Evolutionary conservation across 805 yeast species (phyloP).

Genomic region (Saccharomycopsis fermentans): DNA sequence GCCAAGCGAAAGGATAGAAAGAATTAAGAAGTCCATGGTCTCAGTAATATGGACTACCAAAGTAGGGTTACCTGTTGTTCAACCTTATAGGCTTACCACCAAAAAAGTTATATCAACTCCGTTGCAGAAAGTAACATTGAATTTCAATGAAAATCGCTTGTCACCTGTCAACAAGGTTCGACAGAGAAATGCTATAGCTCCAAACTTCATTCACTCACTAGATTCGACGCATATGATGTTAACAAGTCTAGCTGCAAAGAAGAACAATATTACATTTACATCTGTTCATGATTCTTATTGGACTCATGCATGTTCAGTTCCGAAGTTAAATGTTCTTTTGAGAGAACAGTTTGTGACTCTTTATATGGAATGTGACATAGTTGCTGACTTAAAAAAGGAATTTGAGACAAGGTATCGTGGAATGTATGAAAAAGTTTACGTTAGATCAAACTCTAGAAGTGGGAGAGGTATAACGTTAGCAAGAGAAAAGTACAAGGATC

Average conservation of each 20-base stretch:
- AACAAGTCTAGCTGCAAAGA: slow-evolving; percentile 71
- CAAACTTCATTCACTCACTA: slow-evolving; percentile 71
- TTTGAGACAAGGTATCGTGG: background rate
- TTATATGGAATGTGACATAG: background rate
- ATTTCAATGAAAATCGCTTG: background rate
- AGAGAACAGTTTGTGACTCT: slow-evolving; percentile 62
- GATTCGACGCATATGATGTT: slow-evolving; percentile 96
- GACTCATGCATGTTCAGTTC: slow-evolving; percentile 88
- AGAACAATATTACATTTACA: slow-evolving; percentile 62
- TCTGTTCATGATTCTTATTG: slow-evolving; percentile 97
- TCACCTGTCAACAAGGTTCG: background rate
- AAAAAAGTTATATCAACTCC: background rate
- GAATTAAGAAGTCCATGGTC: background rate
- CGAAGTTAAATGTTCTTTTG: slow-evolving; percentile 53
- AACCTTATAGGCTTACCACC: background rate
- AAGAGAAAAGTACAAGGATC: background rate
- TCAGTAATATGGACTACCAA: slow-evolving; percentile 3
- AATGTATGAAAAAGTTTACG: background rate
- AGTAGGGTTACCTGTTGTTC: slow-evolving; percentile 5
- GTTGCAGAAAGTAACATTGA: background rate
- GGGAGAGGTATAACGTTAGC: background rate
- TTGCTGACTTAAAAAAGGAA: background rate
- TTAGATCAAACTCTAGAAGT: background rate
- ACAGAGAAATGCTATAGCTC: slow-evolving; percentile 5
- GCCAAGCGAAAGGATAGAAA: background rate